Evolutionary conservation across 352 stramenopile species (phyloP), one percentile per base, ranked within the genome.

Genomic region (Peronospora destructor): DNA sequence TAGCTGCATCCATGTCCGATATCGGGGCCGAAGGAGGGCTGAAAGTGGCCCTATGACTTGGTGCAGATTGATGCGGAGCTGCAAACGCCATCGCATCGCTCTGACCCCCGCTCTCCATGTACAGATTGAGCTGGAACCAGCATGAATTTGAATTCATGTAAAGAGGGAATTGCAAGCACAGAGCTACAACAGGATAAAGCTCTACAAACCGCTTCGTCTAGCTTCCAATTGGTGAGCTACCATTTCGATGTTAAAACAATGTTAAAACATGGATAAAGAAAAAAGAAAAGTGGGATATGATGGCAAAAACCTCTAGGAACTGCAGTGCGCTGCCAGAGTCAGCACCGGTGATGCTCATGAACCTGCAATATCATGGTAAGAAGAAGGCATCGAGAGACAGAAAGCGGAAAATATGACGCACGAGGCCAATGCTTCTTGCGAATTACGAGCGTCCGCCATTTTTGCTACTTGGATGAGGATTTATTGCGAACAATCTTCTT

Each of bases 331-430:
- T 85, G 25, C 53, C 62, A 2, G 72, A 68, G 44, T 86, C 78
- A 11, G 77, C 76, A 19, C 82, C 79, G 6, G 82, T 93, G 63
- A 93, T 87, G 66, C 56, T 81, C 82, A 93, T 91, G 53, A 93
- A 93, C 37, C 82, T 93, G 57, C 43, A 17, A 25, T 13, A 37
- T n/a, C 2, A 11, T 35, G 1, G 14, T 6, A 32, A 34, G 9
- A 33, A 2, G 23, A 33, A 3, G 7, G 1, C 13, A 4, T 13
- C 13, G 2, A 32, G 26, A 45, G 4, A 16, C 19, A 16, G 11
- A 16, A 14, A 9, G 12, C 19, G 6, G 17, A 28, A 25, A 42
- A 4, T 12, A 29, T 41, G 35, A 59, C 71, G 58, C 65, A 83
- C 71, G 68, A 61, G 32, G 68, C 57, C 34, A 83, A 60, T 53